A percentile compares a stretch with the other conserved stretches of the same genome.
Evolutionary conservation across 441 rosid genomes (phyloP).

Genomic region (Gossypium trilobum): DNA sequence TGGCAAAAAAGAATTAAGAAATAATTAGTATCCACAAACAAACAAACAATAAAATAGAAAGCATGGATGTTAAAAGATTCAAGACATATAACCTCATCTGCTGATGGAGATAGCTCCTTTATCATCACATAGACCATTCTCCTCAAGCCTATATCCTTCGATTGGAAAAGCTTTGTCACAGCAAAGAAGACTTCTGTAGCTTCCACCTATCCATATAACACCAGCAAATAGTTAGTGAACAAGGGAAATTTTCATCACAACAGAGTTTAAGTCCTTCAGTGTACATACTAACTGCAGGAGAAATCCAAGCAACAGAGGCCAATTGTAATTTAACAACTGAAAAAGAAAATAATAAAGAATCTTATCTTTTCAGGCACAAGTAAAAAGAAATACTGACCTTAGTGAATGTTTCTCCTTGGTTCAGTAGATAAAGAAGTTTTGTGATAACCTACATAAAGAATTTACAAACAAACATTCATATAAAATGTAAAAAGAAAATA

Average conservation of each 20-base stretch:
- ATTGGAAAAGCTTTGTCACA: constrained; percentile 93
- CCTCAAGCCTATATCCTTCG: constrained; percentile 82
- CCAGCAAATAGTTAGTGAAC: constrained; percentile 13
- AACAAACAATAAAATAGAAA: not conserved
- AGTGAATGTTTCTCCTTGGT: constrained; percentile 90
- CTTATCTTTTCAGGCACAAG: not conserved
- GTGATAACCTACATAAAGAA: constrained; percentile 62
- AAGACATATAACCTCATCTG: constrained; percentile 73
- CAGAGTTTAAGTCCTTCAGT: not conserved
- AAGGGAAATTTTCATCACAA: not conserved
- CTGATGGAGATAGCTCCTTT: constrained; percentile 92
- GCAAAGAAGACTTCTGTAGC: constrained; percentile 93
- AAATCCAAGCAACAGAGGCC: not conserved
- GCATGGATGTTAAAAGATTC: not conserved
- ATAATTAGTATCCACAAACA: constrained; percentile 12
- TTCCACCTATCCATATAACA: constrained; percentile 44
- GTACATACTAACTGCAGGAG: constrained; percentile 5
- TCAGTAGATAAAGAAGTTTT: constrained; percentile 85
- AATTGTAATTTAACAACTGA: not conserved
- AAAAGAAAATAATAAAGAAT: not conserved
- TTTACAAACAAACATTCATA: constrained; percentile 12
- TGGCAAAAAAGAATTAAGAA: constrained; percentile 3
- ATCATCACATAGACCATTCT: constrained; percentile 96
- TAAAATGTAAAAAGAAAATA: not conserved
- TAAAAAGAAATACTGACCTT: constrained; percentile 43